These are phyloP conservation scores for Persicaria maculosa DNA, from an alignment of 148 eudicot genomes.

Conservation along the genomic window DNA sequence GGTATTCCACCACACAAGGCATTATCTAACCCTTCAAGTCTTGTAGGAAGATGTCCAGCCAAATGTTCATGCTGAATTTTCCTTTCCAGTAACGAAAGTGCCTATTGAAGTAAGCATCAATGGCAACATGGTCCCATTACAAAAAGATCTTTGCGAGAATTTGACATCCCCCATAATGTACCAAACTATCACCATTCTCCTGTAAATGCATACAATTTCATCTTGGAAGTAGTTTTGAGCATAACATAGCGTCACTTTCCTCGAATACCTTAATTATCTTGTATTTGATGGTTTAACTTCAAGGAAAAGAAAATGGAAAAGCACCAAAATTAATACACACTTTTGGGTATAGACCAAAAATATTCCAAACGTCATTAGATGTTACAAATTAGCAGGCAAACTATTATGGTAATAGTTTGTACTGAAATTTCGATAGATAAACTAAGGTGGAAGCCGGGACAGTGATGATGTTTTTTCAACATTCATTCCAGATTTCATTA, in stretches of 20 bases:
- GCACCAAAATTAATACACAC: too few species aligned
- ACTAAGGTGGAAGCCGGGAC: too few species aligned
- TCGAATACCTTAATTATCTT: not conserved
- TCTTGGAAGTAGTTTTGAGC: not conserved
- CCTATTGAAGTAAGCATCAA: slow-evolving; percentile 28
- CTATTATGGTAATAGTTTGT: too few species aligned
- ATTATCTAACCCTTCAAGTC: slow-evolving; percentile 62
- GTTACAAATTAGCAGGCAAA: too few species aligned
- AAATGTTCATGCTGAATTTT: slow-evolving; percentile 45
- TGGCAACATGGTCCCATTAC: not conserved
- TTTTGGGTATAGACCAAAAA: too few species aligned
- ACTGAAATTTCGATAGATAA: too few species aligned
- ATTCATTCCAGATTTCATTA: too few species aligned
- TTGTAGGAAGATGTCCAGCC: slow-evolving; percentile 79
- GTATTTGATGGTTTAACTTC: not conserved
- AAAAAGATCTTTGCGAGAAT: not conserved
- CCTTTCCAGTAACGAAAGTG: slow-evolving; percentile 51
- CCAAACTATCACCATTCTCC: not conserved
- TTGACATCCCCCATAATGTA: not conserved
- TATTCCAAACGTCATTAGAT: too few species aligned
- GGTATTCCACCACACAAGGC: slow-evolving; percentile 91
- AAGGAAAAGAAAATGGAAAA: not conserved
- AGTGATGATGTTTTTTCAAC: too few species aligned
- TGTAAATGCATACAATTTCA: not conserved
- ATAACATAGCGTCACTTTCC: not conserved